Conservation (phyloP, 176 grass and related monocot genomes). For the Zea luxurians region DNA sequence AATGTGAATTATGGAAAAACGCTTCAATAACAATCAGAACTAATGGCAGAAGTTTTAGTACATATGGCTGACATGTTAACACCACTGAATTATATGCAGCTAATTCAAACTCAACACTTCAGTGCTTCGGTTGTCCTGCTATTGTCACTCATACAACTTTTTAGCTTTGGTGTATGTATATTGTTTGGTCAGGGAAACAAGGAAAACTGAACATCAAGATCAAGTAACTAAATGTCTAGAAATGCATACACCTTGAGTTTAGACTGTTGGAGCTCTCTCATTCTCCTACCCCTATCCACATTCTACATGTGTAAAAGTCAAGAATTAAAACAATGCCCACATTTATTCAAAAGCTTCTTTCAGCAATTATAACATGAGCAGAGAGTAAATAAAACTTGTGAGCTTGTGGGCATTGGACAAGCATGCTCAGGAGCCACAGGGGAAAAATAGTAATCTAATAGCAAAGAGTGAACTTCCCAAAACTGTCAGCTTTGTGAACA, state of each 20-base stretch:
- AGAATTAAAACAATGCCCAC: conserved; percentile 11
- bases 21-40: neutral
- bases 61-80: conserved; percentile 15
- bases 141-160: neutral
- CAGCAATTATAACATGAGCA: conserved; percentile 39
- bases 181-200: neutral
- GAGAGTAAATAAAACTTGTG: conserved; percentile 35
- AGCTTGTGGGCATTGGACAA: conserved; percentile 24
- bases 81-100: neutral
- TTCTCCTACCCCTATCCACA: conserved; percentile 1
- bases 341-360: conserved; percentile 38
- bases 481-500: conserved; percentile 44
- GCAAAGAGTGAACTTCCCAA: conserved; percentile 35
- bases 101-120: neutral
- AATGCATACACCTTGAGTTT: conserved; percentile 2
- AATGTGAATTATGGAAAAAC: neutral
- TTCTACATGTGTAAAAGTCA: conserved; percentile 15
- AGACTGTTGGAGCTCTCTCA: neutral
- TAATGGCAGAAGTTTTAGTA: neutral
- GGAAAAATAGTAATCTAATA: conserved; percentile 29
- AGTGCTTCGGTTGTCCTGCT: neutral
- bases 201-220: neutral
- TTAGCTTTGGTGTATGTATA: neutral
- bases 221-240: neutral
- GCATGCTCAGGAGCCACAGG: neutral